Evolutionary conservation across 176 grass and related monocot species (phyloP), one percentile per base, ranked within the genome.

Genomic region (Triticum urartu): DNA sequence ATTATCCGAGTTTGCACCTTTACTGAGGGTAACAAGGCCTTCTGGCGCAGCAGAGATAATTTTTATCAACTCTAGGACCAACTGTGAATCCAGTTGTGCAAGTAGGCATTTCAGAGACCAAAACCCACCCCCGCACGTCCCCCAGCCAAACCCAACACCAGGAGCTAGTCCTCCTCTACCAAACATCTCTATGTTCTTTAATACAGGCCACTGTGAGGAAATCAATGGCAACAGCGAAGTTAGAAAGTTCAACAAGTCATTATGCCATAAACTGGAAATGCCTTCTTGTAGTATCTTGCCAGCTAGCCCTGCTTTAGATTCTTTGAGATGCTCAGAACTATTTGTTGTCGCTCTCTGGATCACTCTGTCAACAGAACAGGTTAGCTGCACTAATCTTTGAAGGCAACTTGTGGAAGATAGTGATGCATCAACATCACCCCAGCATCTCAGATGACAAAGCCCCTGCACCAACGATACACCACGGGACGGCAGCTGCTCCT

Each of bases 131-230:
- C 92, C 90, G 52, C 70, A 84, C 24, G 80, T 88, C 63, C 92
- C 97, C 97, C 97, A 99, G 38, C 97, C 97, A 91, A 95, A 99
- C 81, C 94, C 97, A 83, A 96, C 82, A 78, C 97, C 97, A 78
- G 97, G 97, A 84, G 92, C 92, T 32, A 92, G 94, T 76, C 97
- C 97, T 91, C 91, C 94, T 90, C 97, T 95, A 75, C 92, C 88
- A 85, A 99, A 99, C 86, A 92, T 89, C 72, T 93, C 94, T 78
- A 88, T 65, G 69, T 86, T 88, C 67, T 99, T 92, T 78, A 89
- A 70, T 80, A 79, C 7, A 26, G 81, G 78, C 86, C 88, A 91
- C 9, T 90, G 75, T 11, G 85, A 90, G 60, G 97, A 96, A 65
- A 94, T 62, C 58, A 88, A 35, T 21, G 81, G 81, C 38, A 89